phyloP scores from a whole-genome alignment of 1,139 yeast genomes.

The Pichia sp. region DNA sequence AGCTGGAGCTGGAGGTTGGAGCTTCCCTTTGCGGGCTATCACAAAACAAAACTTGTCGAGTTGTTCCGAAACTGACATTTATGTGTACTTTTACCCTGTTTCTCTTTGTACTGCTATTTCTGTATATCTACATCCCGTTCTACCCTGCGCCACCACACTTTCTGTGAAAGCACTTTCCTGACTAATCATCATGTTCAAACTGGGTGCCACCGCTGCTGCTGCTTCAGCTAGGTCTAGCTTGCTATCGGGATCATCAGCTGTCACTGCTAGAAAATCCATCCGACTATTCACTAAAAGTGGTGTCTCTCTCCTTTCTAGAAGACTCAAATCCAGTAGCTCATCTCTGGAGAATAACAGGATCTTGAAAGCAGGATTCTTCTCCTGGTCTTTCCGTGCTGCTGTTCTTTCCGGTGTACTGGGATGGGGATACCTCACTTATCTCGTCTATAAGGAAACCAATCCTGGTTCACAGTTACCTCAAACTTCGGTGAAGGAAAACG shows the following conservation, averaged over 20 bases:
- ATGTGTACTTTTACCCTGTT: too few species aligned
- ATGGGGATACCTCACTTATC: constrained; percentile 41
- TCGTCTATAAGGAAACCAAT: constrained; percentile 53
- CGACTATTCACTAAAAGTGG: too few species aligned
- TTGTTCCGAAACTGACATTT: too few species aligned
- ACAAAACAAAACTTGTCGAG: too few species aligned
- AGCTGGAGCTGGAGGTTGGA: too few species aligned
- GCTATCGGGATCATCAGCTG: background rate
- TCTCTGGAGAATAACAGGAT: too few species aligned
- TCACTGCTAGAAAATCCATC: background rate
- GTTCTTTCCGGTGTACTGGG: constrained; percentile 31
- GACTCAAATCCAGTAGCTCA: too few species aligned
- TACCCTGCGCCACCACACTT: background rate
- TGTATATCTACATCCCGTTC: background rate
- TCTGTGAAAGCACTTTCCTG: background rate
- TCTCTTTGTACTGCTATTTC: too few species aligned
- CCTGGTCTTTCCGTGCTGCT: constrained; percentile 18
- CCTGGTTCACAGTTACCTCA: constrained; percentile 56
- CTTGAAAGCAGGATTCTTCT: constrained; percentile 19
- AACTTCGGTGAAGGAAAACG: constrained; percentile 52
- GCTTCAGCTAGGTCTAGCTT: background rate
- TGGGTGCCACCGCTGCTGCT: background rate
- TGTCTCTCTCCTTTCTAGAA: background rate
- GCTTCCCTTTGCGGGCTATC: too few species aligned
- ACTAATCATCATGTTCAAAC: background rate